These are phyloP conservation scores for Goffeauzyma gilvescens DNA, from an alignment of 768 basidiomycete species.

Conservation along the genomic window DNA sequence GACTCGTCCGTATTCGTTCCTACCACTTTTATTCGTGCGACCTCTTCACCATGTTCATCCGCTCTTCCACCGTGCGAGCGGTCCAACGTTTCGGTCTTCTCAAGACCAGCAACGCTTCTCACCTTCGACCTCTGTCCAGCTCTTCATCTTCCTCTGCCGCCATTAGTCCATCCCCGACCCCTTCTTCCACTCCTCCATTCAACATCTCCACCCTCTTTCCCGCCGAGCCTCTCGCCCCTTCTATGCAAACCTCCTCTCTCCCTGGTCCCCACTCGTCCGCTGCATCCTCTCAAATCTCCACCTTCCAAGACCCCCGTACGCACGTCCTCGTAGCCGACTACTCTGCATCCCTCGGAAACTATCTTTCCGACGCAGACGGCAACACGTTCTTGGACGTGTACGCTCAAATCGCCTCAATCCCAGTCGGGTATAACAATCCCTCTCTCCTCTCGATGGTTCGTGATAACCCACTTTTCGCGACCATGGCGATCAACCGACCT, in stretches of 20 bases:
- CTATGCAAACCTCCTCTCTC: background rate
- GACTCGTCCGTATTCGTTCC: no score
- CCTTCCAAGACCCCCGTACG: slow-evolving; percentile 11
- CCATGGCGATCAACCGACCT: slow-evolving; percentile 33
- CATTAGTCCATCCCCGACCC: no score
- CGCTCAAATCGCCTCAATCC: slow-evolving; percentile 33
- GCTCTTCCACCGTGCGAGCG: no score
- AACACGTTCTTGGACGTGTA: slow-evolving; percentile 35
- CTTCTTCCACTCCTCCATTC: no score
- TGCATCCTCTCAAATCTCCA: background rate
- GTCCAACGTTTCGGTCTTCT: no score
- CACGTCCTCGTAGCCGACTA: slow-evolving; percentile 8
- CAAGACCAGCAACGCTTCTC: no score
- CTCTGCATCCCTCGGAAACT: slow-evolving; percentile 26
- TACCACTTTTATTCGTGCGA: no score
- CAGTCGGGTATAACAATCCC: slow-evolving; percentile 29
- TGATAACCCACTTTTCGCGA: slow-evolving; percentile 29
- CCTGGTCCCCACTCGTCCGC: background rate
- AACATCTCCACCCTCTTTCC: no score
- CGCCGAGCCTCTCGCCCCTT: no score
- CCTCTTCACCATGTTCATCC: no score
- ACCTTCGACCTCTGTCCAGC: no score
- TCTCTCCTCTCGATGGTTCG: slow-evolving; percentile 12
- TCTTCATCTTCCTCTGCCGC: no score
- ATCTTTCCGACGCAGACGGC: slow-evolving; percentile 35